Evolutionary conservation across 805 yeast species (phyloP), one percentile per base, ranked within the genome.

Genomic region (Metschnikowia cerradonensis): DNA sequence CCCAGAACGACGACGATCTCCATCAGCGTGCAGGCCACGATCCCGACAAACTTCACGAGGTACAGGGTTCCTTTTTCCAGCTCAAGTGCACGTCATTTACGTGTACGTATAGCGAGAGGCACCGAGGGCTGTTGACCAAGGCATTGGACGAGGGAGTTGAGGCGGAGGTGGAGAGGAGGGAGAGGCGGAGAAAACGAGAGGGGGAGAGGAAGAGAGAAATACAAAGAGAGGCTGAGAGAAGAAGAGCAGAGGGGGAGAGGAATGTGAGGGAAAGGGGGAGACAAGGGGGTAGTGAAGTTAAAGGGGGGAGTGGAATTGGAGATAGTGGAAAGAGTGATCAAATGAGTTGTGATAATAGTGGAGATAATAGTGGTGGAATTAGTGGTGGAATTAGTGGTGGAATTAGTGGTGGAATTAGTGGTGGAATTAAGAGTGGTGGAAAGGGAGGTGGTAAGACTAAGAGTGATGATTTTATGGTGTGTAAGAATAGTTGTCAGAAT

Each of bases 1-100:
- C 91, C 8, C 96, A 88, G 66, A 90, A 90, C 63, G 89, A 86
- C 10, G 97, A 90, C 66, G 91, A 90, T 1, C 69, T 89, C 35
- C 80, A 81, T 54, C 71, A 71, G 33, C 76, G 92, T 44, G 86
- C 92, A 6, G 80, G 82, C 19, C 92, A 87, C 59, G 71, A 78
- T 2, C 58, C 60, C 3, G 67, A 67, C 1, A 71, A 69, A n/a
- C 67, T 90, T 19, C 67, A 84, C 45, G 91, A 88, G 52, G 70
- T 90, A 34, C 96, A 90, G 63, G 97, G 97, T 1, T 82, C 84
- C 42, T 67, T 90, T 41, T 90, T 90, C 63, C 78, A 79, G 4
- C 69, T 88, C 57, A 77, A 75, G 59, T 90, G 97, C 67, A 88
- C 96, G 0, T 80, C 81, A 37, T 88, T 88, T 65, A 71, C 72